Percentiles rank a stretch among this genome's conserved stretches.
Evolutionary conservation across 352 stramenopile genomes (phyloP).

Genomic region (Globisporangium cylindrosporum): DNA sequence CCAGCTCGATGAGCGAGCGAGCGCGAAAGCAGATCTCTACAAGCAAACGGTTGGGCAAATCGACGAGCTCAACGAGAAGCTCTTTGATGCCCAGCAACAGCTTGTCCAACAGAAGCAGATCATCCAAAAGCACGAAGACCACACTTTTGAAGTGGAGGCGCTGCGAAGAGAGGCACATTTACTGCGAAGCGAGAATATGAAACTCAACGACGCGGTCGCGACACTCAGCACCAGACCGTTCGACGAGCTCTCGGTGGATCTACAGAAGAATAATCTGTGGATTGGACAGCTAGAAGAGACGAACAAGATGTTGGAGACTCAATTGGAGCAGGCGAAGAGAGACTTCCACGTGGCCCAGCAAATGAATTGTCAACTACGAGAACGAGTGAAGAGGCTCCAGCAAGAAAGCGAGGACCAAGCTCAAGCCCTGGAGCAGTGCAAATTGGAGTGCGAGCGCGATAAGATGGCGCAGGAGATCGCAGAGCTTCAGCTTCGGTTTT

Average conservation of each 20-base stretch:
- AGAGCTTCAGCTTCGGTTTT: constrained; percentile 57
- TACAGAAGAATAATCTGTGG: constrained; percentile 44
- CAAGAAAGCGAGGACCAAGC: constrained; percentile 12
- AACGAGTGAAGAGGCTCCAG: constrained; percentile 20
- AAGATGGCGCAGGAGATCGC: constrained; percentile 49
- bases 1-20: constrained; percentile 37
- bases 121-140: constrained; percentile 36
- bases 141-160: constrained; percentile 26
- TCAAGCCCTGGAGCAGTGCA: constrained; percentile 18
- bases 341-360: constrained; percentile 24
- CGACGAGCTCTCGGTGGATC: constrained; percentile 33
- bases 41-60: constrained; percentile 30
- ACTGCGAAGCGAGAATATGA: constrained; percentile 51
- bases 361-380: constrained; percentile 21
- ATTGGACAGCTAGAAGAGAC: constrained; percentile 48
- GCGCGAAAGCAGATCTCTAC: constrained; percentile 37
- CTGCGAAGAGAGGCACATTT: constrained; percentile 48
- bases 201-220: constrained; percentile 43
- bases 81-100: constrained; percentile 45
- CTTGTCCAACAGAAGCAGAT: constrained; percentile 33
- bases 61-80: constrained; percentile 36
- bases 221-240: constrained; percentile 55
- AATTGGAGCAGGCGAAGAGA: constrained; percentile 21
- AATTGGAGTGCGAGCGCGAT: constrained; percentile 30
- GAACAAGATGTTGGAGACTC: constrained; percentile 18